Percentiles rank a stretch among this genome's conserved stretches.
Evolutionary conservation across 179 eudicot genomes (phyloP).

Genomic region (Silene coronaria): DNA sequence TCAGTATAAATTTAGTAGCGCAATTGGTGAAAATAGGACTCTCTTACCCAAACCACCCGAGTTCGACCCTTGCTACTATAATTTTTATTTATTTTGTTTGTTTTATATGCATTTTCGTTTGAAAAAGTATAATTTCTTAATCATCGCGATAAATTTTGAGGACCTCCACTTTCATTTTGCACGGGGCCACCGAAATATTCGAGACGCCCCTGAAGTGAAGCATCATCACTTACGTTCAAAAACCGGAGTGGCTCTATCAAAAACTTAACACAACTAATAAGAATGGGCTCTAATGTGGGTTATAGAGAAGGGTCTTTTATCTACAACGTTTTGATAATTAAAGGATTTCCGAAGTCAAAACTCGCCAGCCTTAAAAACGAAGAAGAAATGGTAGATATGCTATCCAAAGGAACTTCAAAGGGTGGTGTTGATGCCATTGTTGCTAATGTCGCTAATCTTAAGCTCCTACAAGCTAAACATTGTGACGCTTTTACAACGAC

Average conservation of each 20-base stretch:
- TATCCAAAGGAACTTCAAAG: background rate
- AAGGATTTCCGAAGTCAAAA: conserved; percentile 16
- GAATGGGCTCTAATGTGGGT: conserved; percentile 16
- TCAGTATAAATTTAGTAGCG: too few species aligned
- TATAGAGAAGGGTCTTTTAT: conserved; percentile 20
- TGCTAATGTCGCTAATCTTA: conserved; percentile 17
- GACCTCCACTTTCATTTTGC: too few species aligned
- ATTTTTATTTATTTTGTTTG: too few species aligned
- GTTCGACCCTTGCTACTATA: too few species aligned
- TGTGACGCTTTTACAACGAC: conserved; percentile 4
- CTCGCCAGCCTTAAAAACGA: background rate
- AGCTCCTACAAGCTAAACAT: conserved; percentile 13
- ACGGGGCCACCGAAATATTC: too few species aligned
- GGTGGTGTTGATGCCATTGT: conserved; percentile 21
- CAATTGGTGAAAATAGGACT: too few species aligned
- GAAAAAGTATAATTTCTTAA: too few species aligned
- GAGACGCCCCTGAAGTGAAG: too few species aligned
- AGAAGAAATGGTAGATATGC: conserved; percentile 15
- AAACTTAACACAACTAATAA: conserved; percentile 16
- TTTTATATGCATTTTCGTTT: too few species aligned
- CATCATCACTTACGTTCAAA: conserved; percentile 9
- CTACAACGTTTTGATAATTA: background rate
- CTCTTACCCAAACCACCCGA: too few species aligned
- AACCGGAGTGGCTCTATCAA: background rate
- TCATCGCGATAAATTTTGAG: too few species aligned